Base-by-base conservation (phyloP, 192 early-diverging fungal genomes). In the Chytriomyces sp. region DNA sequence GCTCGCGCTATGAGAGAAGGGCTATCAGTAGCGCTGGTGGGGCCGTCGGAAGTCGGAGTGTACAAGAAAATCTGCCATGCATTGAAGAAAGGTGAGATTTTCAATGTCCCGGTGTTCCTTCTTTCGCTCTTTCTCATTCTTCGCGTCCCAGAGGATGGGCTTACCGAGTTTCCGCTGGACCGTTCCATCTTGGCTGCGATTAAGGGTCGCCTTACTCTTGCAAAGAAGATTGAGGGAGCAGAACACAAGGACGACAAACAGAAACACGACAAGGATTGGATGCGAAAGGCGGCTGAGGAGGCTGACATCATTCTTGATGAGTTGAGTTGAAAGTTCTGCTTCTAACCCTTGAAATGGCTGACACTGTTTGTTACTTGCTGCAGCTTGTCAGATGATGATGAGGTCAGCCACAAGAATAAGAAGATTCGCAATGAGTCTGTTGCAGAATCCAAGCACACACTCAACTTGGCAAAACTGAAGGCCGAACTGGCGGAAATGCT, bases 1-100 rank as follows among this genome's bases (percentile, higher is more conserved):
- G 96, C 95, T 5, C 89, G 96, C 71, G 94, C 91, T n/a, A 68
- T 81, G 33, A 83, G 78, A 22, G 91, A 93, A 61, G 96, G 96
- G 64, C 79, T 96, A 28, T 89, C 88, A 38, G 77, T 99, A 26
- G 80, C 94, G 82, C 76, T 99, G 44, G 89, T 87, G 67, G 89
- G 90, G 31, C 94, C 96, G 25, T 89, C 94, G 59, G 96, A 99
- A 70, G 74, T 88, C 26, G 84, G 85, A 53, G 71, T 91, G 31
- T 96, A 95, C 80, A 85, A 89, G 64, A 91, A 92, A 76, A 86
- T 99, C 52, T 93, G 92, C 59, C 75, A 85, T n/a, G 86, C 88
- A 5, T 83, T 99, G 4, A 85, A 85, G 58, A 94, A 95, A 79
- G 86, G 90, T 75, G 70, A 75, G 33, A 74, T 37, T 14, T 8